Percentiles rank a stretch among this genome's conserved stretches.
phyloP scores from a whole-genome alignment of 106 monocot species.

The Amphibolis antarctica region DNA sequence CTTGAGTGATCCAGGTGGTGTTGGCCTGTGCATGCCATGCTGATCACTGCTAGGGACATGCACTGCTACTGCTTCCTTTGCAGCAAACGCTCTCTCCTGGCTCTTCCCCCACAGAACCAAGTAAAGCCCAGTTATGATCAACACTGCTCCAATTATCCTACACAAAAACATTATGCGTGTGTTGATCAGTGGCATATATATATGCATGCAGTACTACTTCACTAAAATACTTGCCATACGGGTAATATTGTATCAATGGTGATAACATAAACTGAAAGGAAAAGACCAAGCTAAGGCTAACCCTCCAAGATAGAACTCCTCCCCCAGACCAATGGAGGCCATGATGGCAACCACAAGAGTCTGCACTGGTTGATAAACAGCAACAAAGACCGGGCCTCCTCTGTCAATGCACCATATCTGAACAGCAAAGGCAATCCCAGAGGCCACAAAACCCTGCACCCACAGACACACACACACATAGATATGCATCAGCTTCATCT shows the following conservation, averaged over 20 bases:
- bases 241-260: too few relatives aligned
- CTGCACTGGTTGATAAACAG: slow-evolving; percentile 94
- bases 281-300: neutral
- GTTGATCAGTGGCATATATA: neutral
- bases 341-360: slow-evolving; percentile 91
- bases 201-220: too few relatives aligned
- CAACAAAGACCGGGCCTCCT: slow-evolving; percentile 94
- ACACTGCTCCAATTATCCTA: slow-evolving; percentile 81
- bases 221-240: too few relatives aligned
- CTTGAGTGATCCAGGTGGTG: slow-evolving; percentile 20
- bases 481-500: too few relatives aligned
- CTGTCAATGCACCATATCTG: slow-evolving; percentile 99
- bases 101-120: slow-evolving; percentile 87
- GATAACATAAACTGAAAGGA: neutral
- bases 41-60: neutral
- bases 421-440: slow-evolving; percentile 89
- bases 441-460: slow-evolving; percentile 76
- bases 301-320: slow-evolving; percentile 94
- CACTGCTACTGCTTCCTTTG: slow-evolving; percentile 26
- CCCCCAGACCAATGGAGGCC: slow-evolving; percentile 68
- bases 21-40: slow-evolving; percentile 10
- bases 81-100: slow-evolving; percentile 56
- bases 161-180: neutral
- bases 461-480: neutral
- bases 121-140: slow-evolving; percentile 78